Base-by-base conservation (phyloP, 2,329 filamentous ascomycete genomes). In the Cercospora citrullina region DNA sequence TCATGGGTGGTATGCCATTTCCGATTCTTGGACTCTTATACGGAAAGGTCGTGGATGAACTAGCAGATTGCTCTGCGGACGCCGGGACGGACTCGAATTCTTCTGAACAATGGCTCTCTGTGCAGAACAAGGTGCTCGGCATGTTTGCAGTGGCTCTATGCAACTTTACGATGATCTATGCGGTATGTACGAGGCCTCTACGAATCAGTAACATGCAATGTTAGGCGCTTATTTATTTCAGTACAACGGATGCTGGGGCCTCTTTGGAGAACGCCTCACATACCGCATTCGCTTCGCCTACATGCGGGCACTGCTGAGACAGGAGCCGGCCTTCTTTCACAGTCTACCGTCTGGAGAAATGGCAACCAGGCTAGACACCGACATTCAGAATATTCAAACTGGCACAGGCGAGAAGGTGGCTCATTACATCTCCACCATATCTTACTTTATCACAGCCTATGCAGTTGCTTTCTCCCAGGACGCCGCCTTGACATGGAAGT, bases 391-490 rank as follows among this genome's bases (percentile, higher is more conserved):
- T 1, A 87, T 91, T 60, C 89, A 90, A 73, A 84, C 86, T 0
- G 90, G 89, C 16, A 90, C 89, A 0, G 88, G 87, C 1, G 90
- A 91, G 77, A 92, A 91, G 76, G 89, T 90, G 12, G 89, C 89
- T 60, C 85, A 90, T 36, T 85, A 86, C 69, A 81, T 91, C 4
- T 84, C 85, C 26, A 87, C 84, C 62, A 77, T 86, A 8, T 87
- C 87, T 2, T 91, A 90, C 76, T 91, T 91, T 74, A 75, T 90
- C 63, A 87, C 89, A 0, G 58, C 58, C 9, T 91, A 90, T 69
- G 81, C 89, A 5, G 86, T 91, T 12, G 87, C 88, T 1, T 91
- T 91, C 69, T 85, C 87, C 75, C 87, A 89, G 72, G 83, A 90
- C 70, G 81, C 85, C 14, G 82, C 82, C 59, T 81, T 92, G 9